phyloP scores from a whole-genome alignment of 768 basidiomycete species.

The Arthromyces matolae region DNA sequence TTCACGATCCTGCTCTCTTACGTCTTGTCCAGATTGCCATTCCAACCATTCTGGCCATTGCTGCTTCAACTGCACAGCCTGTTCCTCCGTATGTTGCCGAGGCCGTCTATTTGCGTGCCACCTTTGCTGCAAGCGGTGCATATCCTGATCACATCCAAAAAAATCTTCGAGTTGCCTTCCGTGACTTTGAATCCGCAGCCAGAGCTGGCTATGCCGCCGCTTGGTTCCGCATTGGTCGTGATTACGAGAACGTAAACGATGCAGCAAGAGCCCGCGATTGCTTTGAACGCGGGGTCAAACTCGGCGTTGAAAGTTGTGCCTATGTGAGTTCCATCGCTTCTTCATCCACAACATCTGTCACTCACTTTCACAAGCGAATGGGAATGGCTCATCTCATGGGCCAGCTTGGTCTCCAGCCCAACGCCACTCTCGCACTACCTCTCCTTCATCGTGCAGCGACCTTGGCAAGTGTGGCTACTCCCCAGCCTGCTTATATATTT shows the following conservation, averaged over 20 bases:
- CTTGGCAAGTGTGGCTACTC: conserved; percentile 65
- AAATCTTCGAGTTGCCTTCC: conserved; percentile 78
- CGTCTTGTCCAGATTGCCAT: conserved; percentile 64
- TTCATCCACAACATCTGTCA: not conserved
- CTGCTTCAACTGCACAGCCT: conserved; percentile 28
- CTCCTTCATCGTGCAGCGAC: conserved; percentile 77
- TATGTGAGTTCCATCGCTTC: conserved; percentile 53
- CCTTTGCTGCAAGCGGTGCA: conserved; percentile 67
- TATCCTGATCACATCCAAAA: conserved; percentile 61
- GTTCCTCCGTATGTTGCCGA: conserved; percentile 53
- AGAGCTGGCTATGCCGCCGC: conserved; percentile 72
- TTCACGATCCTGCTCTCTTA: conserved; percentile 57
- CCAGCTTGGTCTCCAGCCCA: conserved; percentile 65
- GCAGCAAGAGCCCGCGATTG: conserved; percentile 71
- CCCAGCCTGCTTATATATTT: conserved; percentile 86
- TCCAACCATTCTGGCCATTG: conserved; percentile 57
- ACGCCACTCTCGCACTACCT: conserved; percentile 57
- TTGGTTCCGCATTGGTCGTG: conserved; percentile 89
- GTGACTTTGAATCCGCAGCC: conserved; percentile 85
- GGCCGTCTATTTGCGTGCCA: conserved; percentile 73
- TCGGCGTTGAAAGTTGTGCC: conserved; percentile 72
- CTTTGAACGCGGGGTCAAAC: conserved; percentile 77
- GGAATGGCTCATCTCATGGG: conserved; percentile 92
- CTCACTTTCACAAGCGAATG: conserved; percentile 56
- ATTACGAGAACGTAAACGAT: conserved; percentile 89